phyloP scores from a whole-genome alignment of 1,284 basidiomycete genomes.

The Moesziomyces sp. region DNA sequence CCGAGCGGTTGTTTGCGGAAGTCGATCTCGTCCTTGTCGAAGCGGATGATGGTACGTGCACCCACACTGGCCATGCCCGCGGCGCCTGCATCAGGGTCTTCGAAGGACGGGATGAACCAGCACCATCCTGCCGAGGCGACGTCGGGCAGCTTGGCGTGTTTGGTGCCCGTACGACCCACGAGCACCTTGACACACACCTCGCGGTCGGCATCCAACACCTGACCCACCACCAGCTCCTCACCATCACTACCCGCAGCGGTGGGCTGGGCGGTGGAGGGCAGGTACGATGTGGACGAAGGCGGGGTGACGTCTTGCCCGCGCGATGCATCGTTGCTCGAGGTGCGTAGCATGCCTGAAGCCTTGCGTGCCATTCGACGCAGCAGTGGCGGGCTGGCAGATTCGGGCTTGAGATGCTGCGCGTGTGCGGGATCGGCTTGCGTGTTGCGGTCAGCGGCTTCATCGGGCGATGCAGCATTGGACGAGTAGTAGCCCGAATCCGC shows the following conservation, averaged over 20 bases:
- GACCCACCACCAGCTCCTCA: slow-evolving; percentile 7
- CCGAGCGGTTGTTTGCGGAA: slow-evolving; percentile 66
- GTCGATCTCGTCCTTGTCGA: slow-evolving; percentile 63
- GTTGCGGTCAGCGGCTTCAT: not conserved
- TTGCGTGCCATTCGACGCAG: slow-evolving; percentile 17
- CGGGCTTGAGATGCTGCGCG: slow-evolving; percentile 3
- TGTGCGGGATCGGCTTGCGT: not conserved
- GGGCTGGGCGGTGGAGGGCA: slow-evolving; percentile 4
- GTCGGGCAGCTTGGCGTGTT: slow-evolving; percentile 63
- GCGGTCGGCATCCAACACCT: slow-evolving; percentile 61
- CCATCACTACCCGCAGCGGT: not conserved
- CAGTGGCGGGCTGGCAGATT: not conserved
- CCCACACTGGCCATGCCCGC: slow-evolving; percentile 13
- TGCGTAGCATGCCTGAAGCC: slow-evolving; percentile 14
- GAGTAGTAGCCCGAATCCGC: slow-evolving; percentile 42
- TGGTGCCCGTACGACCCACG: slow-evolving; percentile 62
- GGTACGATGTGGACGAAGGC: slow-evolving; percentile 31
- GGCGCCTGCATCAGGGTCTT: slow-evolving; percentile 42
- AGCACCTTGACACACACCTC: slow-evolving; percentile 66
- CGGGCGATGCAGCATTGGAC: not conserved
- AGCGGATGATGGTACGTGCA: slow-evolving; percentile 25
- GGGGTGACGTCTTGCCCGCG: slow-evolving; percentile 13
- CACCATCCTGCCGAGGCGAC: slow-evolving; percentile 63
- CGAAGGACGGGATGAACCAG: slow-evolving; percentile 68
- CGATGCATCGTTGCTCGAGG: not conserved